Evolutionary conservation across 202 grass and related monocot genomes (phyloP).

Genomic region (Hordeum pubiflorum): DNA sequence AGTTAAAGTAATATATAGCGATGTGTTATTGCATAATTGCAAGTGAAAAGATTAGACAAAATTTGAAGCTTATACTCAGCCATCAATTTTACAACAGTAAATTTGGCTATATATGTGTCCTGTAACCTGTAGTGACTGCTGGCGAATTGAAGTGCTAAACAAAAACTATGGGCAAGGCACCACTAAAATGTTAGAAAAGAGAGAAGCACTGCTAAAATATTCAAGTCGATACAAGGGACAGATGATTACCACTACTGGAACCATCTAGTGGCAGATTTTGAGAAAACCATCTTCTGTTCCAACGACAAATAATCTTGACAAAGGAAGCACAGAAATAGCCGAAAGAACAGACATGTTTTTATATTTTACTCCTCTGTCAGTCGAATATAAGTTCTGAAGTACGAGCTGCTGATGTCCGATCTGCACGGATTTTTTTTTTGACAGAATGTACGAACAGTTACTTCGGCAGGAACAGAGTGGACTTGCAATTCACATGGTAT

Average conservation of each 20-base stretch:
- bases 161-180: not conserved
- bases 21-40: not conserved
- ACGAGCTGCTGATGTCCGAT: conserved; percentile 56
- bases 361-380: conserved; percentile 58
- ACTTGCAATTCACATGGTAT: not conserved
- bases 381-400: conserved; percentile 65
- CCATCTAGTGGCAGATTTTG: conserved; percentile 82
- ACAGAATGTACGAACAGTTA: conserved; percentile 7
- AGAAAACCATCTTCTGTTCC: conserved; percentile 93
- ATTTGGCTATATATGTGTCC: not conserved
- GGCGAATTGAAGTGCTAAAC: not conserved
- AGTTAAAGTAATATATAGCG: not conserved
- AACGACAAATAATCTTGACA: conserved; percentile 85
- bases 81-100: conserved; percentile 14
- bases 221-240: not conserved
- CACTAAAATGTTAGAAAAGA: not conserved
- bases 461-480: not conserved
- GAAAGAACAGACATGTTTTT: conserved; percentile 81
- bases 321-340: conserved; percentile 69
- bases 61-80: conserved; percentile 8
- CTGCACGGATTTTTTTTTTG: conserved; percentile 7
- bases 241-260: conserved; percentile 15
- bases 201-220: conserved; percentile 12
- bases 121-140: not conserved
- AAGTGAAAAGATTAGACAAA: not conserved